Evolutionary conservation across 225 moss, liverwort and hornwort species (phyloP).

Genomic region (Neckera pumila): DNA sequence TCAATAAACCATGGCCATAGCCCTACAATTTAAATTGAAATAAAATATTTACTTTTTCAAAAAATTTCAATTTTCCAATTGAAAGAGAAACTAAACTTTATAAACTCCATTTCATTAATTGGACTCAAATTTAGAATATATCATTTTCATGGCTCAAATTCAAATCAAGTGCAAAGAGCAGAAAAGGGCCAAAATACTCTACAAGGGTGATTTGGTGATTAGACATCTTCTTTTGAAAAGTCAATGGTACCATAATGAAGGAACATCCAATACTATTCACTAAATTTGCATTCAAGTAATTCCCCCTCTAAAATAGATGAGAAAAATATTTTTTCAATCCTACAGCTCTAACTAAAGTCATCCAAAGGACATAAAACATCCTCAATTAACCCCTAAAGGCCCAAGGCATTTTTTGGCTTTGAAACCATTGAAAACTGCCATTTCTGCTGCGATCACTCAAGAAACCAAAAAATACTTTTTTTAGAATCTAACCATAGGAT

Average conservation of each 20-base stretch:
- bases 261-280: not conserved
- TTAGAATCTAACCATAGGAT: too few species aligned
- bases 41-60: fast-evolving
- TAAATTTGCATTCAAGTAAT: not conserved
- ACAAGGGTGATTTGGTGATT: not conserved
- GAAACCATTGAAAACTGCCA: too few species aligned
- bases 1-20: not conserved
- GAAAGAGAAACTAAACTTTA: not conserved
- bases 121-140: not conserved
- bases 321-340: not conserved
- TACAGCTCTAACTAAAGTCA: not conserved
- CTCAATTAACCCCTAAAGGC: too few species aligned
- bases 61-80: not conserved
- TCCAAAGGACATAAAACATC: not conserved
- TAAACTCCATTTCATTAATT: not conserved
- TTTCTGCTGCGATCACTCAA: too few species aligned
- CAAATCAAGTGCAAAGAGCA: not conserved
- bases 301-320: too few species aligned
- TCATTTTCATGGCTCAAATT: not conserved
- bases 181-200: not conserved
- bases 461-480: too few species aligned
- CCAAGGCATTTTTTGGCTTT: too few species aligned
- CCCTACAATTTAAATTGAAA: not conserved
- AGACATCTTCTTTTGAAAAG: not conserved
- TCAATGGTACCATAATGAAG: not conserved